Percentiles rank a stretch among this genome's conserved stretches.
These are phyloP conservation scores for Styphnolobium japonicum DNA, from an alignment of 306 rosid genomes.

Conservation along the genomic window DNA sequence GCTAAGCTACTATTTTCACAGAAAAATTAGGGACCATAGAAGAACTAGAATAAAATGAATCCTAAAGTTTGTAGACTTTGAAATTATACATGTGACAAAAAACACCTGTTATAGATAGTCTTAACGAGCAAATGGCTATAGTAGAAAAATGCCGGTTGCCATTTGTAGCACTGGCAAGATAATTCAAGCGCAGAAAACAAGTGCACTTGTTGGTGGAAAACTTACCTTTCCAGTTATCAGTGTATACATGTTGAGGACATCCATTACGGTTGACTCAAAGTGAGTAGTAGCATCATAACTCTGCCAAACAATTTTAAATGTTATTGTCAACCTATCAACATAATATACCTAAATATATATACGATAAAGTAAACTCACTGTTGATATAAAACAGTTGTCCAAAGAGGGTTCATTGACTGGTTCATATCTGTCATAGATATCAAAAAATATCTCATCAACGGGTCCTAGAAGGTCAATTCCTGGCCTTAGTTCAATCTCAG, in stretches of 20 bases:
- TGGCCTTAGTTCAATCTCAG: slow-evolving; percentile 80
- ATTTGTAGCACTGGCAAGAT: neutral
- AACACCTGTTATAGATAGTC: neutral
- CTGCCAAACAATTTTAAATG: slow-evolving; percentile 43
- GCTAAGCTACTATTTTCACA: neutral
- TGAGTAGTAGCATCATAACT: slow-evolving; percentile 97
- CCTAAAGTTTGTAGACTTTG: neutral
- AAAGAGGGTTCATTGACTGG: slow-evolving; percentile 86
- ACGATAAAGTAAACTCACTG: slow-evolving; percentile 50
- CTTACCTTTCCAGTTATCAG: slow-evolving; percentile 89
- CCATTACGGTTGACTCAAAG: slow-evolving; percentile 86
- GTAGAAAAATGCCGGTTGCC: neutral
- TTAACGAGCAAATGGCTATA: neutral
- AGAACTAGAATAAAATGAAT: neutral
- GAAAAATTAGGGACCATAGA: neutral
- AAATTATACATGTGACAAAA: neutral
- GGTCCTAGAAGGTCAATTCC: slow-evolving; percentile 93
- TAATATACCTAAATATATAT: neutral
- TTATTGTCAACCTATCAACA: neutral
- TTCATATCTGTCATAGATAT: slow-evolving; percentile 80
- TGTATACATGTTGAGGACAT: slow-evolving; percentile 94
- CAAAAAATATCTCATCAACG: slow-evolving; percentile 88
- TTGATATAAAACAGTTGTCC: slow-evolving; percentile 94
- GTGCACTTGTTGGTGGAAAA: neutral
- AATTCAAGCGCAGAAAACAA: slow-evolving; percentile 13